phyloP scores from a whole-genome alignment of 108 stramenopile genomes.

The Fragilariopsis cylindrus region DNA sequence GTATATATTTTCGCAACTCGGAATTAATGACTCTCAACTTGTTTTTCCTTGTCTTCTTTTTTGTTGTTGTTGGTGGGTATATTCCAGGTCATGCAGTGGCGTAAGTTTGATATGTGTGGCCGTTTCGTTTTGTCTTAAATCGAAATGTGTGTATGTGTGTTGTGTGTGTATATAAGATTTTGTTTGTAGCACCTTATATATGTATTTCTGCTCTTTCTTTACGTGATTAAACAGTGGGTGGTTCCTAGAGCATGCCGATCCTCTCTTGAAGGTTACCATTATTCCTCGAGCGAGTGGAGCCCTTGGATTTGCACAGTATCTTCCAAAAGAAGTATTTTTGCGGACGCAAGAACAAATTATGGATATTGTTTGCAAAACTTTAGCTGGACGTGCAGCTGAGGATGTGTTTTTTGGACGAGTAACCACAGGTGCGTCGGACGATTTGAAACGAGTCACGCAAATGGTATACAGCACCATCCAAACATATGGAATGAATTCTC shows the following conservation, averaged over 20 bases:
- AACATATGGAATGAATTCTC: slow-evolving; percentile 93
- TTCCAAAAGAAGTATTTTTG: slow-evolving; percentile 92
- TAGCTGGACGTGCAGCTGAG: slow-evolving; percentile 95
- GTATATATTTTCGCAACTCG: too few species aligned
- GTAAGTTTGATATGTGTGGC: too few species aligned
- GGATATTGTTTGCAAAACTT: slow-evolving; percentile 96
- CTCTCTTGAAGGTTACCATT: slow-evolving; percentile 95
- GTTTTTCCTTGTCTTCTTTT: too few species aligned
- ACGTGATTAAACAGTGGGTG: slow-evolving; percentile 45
- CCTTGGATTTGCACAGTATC: slow-evolving; percentile 95
- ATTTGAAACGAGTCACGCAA: slow-evolving; percentile 92
- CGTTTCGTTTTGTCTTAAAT: too few species aligned
- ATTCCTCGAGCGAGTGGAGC: slow-evolving; percentile 91
- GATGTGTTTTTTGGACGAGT: slow-evolving; percentile 92
- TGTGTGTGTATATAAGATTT: too few species aligned
- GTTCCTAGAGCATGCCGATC: slow-evolving; percentile 97
- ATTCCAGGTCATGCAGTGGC: slow-evolving; percentile 45
- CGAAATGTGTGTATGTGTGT: too few species aligned
- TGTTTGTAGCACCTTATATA: too few species aligned
- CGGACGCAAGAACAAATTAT: slow-evolving; percentile 87
- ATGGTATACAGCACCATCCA: slow-evolving; percentile 93
- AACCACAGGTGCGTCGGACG: slow-evolving; percentile 95
- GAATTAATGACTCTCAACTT: too few species aligned
- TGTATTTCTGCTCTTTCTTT: too few species aligned
- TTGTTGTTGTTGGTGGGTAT: slow-evolving; percentile 65